A percentile compares a stretch with the other conserved stretches of the same genome.
Evolutionary conservation across 1,284 basidiomycete genomes (phyloP).

Genomic region (Ustilago loliicola): DNA sequence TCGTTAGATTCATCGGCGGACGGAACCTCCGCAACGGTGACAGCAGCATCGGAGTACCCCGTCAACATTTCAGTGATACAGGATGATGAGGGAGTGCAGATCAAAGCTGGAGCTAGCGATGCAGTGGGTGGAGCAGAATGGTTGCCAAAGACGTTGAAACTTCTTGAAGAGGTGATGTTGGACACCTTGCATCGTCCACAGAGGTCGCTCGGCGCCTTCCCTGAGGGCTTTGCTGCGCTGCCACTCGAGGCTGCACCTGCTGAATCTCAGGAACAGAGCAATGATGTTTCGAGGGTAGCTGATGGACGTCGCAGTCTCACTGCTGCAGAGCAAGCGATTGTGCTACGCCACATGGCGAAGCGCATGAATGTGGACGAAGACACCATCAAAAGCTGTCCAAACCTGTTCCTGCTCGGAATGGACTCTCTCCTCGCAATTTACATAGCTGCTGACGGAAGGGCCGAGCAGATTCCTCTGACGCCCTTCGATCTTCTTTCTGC

Average conservation of each 20-base stretch:
- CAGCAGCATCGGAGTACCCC: conserved; percentile 29
- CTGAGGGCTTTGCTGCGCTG: conserved; percentile 12
- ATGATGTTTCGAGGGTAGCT: not conserved
- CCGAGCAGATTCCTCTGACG: conserved; percentile 12
- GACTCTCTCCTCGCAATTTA: conserved; percentile 26
- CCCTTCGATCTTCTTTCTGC: conserved; percentile 21
- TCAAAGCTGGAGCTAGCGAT: conserved; percentile 27
- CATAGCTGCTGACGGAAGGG: conserved; percentile 20
- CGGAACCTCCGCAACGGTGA: not conserved
- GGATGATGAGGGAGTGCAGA: conserved; percentile 10
- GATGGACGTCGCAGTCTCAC: conserved; percentile 17
- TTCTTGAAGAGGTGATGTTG: conserved; percentile 13
- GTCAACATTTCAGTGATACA: conserved; percentile 27
- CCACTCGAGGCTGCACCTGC: not conserved
- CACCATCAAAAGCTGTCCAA: conserved; percentile 11
- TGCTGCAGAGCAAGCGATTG: conserved; percentile 12
- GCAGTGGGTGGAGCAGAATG: conserved; percentile 15
- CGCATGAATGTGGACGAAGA: conserved; percentile 10
- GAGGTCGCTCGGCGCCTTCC: conserved; percentile 16
- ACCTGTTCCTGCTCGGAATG: conserved; percentile 24
- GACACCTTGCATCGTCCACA: conserved; percentile 13
- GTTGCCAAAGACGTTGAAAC: conserved; percentile 14
- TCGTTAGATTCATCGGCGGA: no score
- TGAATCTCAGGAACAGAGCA: no score
- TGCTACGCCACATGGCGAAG: conserved; percentile 16